Conservation (phyloP, 2,329 filamentous ascomycete species). For the Fonsecaea monophora region DNA sequence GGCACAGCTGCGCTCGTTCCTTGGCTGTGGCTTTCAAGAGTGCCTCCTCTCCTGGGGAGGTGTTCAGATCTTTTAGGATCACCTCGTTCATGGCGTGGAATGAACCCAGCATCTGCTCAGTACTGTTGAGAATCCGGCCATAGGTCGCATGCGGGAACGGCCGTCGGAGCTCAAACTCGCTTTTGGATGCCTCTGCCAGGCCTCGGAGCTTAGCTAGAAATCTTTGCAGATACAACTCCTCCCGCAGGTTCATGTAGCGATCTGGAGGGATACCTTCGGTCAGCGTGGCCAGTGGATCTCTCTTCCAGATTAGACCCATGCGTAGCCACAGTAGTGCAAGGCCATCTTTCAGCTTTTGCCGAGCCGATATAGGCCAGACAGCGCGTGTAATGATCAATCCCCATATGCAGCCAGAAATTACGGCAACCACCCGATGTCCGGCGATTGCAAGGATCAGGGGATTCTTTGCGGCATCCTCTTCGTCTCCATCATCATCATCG, state of each 20-base stretch:
- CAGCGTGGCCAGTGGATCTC: constrained; percentile 81
- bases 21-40: constrained; percentile 78
- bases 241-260: constrained; percentile 84
- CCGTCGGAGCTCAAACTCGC: constrained; percentile 85
- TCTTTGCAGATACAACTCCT: constrained; percentile 84
- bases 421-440: constrained; percentile 83
- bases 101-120: constrained; percentile 83
- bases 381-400: constrained; percentile 86
- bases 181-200: constrained; percentile 74
- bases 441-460: constrained; percentile 89
- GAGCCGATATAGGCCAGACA: constrained; percentile 92
- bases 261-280: constrained; percentile 63
- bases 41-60: constrained; percentile 80
- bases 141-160: constrained; percentile 81
- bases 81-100: constrained; percentile 97
- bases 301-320: constrained; percentile 95
- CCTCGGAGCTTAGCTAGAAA: constrained; percentile 76
- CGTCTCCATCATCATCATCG: constrained; percentile 71
- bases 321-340: constrained; percentile 90
- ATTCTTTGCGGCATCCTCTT: constrained; percentile 81
- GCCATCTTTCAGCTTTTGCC: constrained; percentile 86
- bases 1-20: constrained; percentile 81
- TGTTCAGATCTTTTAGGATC: constrained; percentile 77
- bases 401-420: constrained; percentile 87
- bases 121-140: constrained; percentile 76